Base-by-base conservation (phyloP, 495 filamentous ascomycete species). In the Trichoderma virens region DNA sequence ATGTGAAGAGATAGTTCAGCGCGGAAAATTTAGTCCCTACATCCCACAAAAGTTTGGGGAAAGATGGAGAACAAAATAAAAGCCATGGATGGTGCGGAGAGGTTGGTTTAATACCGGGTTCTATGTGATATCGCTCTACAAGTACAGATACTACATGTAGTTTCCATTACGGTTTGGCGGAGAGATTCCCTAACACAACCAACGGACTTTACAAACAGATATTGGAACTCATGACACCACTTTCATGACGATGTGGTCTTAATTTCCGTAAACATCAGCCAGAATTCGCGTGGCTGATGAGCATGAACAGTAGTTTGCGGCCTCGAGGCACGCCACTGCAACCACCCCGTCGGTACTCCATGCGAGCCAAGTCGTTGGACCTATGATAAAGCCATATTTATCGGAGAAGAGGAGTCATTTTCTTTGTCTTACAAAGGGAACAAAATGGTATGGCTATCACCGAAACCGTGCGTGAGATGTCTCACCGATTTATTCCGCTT, bases 1-100 rank as follows among this genome's bases (percentile, higher is more conserved):
- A 60, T 34, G 60, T 70, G 32, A 65, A 61, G 20, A 0, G 13
- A 56, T 7, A 13, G 6, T 30, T 30, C 25, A 62, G 61, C 63
- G 65, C 63, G 65, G 64, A 65, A 69, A 74, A 1, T 8, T 47
- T 25, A 20, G 2, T 9, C 43, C 18, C 20, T 47, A 23, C 8
- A 20, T 47, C 16, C 16, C 41, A 6, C 4, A 23, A 47, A 25
- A n/a, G 9, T 23, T n/a, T 20, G 18, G 20, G 8, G 43, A 20
- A 20, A 23, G 18, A 23, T 9, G n/a, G 4, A 23, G n/a, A 20
- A 9, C 0, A 35, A 35, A 35, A 13, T 13, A 35, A 35, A 35
- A 35, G 34, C n/a, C n/a, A n/a, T n/a, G n/a, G n/a, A n/a, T n/a
- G n/a, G n/a, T n/a, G n/a, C n/a, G n/a, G n/a, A n/a, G n/a, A n/a